Evolutionary conservation across 306 rosid species (phyloP), one percentile per base, ranked within the genome.

Genomic region (Quercus alba): DNA sequence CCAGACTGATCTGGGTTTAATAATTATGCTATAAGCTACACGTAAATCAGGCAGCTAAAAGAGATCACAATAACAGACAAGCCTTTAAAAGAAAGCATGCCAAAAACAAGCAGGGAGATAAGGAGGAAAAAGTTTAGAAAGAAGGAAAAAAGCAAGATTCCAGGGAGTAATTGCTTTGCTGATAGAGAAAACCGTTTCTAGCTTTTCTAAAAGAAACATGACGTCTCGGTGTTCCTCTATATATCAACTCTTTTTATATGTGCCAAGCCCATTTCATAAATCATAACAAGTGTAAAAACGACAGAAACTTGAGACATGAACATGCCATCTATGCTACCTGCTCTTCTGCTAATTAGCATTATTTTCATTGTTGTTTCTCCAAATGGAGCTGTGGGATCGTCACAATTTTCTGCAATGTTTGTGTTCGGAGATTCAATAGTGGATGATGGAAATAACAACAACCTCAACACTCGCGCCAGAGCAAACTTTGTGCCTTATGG

Each of bases 401-500:
- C 72, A 73, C 63, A 51, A 4, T 79, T 76, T 75, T 33, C 88
- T 6, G 80, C 86, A 17, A 79, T 84, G 79, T 84, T 76, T 84
- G 90, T 87, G 55, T 87, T 87, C 51, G 86, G 87, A 52, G 86
- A 87, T 78, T 87, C 84, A 11, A n/a, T 86, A 8, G 64, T 78
- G 19, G 87, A 86, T 70, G 23, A 35, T 67, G 87, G 84, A 28
- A 84, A 81, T 21, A 86, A 86, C 77, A 84, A 86, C 67, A 4
- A 17, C 41, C 80, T 86, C 73, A 31, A 19, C 58, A 46, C 90
- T 70, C 18, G 81, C 0, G 90, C 86, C 28, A 84, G 62, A 61
- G 84, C 84, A 51, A 84, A 84, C 63, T 84, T 6, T 54, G 11
- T 1, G 1, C 87, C 90, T 73, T 84, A 84, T 69, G 87, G 82